These are phyloP conservation scores for Blastomyces silverae DNA, from an alignment of 2,329 filamentous ascomycete species.

Conservation along the genomic window DNA sequence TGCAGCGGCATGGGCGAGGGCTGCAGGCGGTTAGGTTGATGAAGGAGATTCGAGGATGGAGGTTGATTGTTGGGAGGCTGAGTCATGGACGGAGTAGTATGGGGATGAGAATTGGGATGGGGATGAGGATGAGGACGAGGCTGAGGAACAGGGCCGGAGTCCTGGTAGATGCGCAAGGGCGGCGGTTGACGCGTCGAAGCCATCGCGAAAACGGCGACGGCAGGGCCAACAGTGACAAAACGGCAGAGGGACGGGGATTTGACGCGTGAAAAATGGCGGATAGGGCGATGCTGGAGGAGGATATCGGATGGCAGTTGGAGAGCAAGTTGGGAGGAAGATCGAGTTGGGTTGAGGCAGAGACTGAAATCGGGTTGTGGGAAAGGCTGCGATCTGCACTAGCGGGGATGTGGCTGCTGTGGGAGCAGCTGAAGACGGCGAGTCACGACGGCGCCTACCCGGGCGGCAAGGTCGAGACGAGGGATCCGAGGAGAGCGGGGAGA, in stretches of 20 bases:
- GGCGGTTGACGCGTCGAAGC: slow-evolving; percentile 39
- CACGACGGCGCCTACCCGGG: background rate
- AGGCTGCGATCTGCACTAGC: slow-evolving; percentile 13
- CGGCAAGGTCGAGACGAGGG: background rate
- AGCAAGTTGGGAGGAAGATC: slow-evolving; percentile 7
- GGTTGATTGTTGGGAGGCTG: slow-evolving; percentile 24
- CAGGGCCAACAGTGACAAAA: slow-evolving; percentile 16
- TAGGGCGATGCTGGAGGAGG: background rate
- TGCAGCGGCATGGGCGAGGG: slow-evolving; percentile 48
- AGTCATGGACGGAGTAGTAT: slow-evolving; percentile 28
- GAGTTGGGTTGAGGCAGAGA: background rate
- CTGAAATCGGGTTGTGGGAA: background rate
- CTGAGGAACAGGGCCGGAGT: slow-evolving; percentile 35
- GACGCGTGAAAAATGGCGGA: slow-evolving; percentile 26
- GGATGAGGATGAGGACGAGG: slow-evolving; percentile 22
- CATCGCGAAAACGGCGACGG: slow-evolving; percentile 27
- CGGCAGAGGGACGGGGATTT: slow-evolving; percentile 22
- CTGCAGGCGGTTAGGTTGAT: slow-evolving; percentile 42
- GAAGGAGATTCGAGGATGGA: background rate
- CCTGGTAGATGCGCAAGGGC: slow-evolving; percentile 54
- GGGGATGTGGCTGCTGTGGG: slow-evolving; percentile 9
- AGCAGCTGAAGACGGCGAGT: background rate
- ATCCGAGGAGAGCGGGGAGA: background rate
- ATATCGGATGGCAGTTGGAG: background rate
- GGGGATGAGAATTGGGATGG: no score